Evolutionary conservation across 768 basidiomycete species (phyloP).

Genomic region (Calocera cornea): DNA sequence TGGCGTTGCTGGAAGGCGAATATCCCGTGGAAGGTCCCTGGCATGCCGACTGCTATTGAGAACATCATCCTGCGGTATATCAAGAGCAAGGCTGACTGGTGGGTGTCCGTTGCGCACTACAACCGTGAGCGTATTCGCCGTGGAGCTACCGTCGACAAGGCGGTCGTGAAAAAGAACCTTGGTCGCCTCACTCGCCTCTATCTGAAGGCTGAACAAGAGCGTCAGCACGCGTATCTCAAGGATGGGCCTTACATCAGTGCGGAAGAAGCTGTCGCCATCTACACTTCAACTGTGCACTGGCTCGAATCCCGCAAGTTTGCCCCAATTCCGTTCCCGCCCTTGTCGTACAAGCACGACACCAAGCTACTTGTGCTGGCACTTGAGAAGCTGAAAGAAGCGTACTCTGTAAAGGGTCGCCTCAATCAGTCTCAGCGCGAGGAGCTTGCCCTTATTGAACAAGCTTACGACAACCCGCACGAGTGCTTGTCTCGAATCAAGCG

Average conservation of each 20-base stretch:
- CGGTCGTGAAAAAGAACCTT: slow-evolving; percentile 97
- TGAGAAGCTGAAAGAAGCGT: slow-evolving; percentile 97
- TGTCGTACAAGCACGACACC: slow-evolving; percentile 98
- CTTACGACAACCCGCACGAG: slow-evolving; percentile 98
- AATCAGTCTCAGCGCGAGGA: slow-evolving; percentile 99
- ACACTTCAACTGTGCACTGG: slow-evolving; percentile 98
- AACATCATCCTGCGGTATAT: slow-evolving; percentile 98
- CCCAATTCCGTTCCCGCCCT: slow-evolving; percentile 97
- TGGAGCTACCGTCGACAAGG: slow-evolving; percentile 95
- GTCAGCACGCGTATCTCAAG: slow-evolving; percentile 96
- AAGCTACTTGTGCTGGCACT: slow-evolving; percentile 91
- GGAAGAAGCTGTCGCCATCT: slow-evolving; percentile 97
- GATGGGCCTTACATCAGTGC: slow-evolving; percentile 98
- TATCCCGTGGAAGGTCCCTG: slow-evolving; percentile 99
- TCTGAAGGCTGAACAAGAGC: slow-evolving; percentile 96
- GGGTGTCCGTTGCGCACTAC: slow-evolving; percentile 95
- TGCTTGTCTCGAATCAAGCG: slow-evolving; percentile 98
- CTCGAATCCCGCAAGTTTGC: slow-evolving; percentile 95
- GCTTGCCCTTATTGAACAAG: slow-evolving; percentile 93
- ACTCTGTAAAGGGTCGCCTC: slow-evolving; percentile 91
- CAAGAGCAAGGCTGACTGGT: slow-evolving; percentile 99
- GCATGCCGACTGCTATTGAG: slow-evolving; percentile 98
- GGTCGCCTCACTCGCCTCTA: slow-evolving; percentile 95
- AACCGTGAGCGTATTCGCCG: slow-evolving; percentile 95
- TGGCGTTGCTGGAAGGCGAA: slow-evolving; percentile 98